These are phyloP conservation scores for Microthlaspi erraticum DNA, from an alignment of 345 rosid species.

Conservation along the genomic window DNA sequence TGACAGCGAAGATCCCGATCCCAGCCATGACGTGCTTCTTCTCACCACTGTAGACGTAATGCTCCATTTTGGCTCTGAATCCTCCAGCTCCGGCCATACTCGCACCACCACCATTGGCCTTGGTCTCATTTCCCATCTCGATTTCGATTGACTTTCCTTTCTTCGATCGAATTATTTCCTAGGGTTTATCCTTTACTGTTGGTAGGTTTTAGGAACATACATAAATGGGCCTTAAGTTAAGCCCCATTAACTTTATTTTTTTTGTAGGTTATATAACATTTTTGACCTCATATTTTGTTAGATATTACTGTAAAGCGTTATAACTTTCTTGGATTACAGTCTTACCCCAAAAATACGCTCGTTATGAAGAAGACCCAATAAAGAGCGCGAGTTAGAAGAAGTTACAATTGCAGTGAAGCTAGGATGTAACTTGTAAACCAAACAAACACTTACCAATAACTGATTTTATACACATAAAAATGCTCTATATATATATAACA, in stretches of 20 bases:
- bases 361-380: no score
- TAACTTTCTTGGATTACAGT: not conserved
- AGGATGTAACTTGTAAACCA: no score
- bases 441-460: no score
- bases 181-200: conserved; percentile 19
- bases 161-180: not conserved
- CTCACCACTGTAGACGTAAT: conserved; percentile 78
- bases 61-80: conserved; percentile 64
- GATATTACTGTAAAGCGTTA: not conserved
- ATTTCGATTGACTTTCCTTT: conserved; percentile 7
- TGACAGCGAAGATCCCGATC: conserved; percentile 56
- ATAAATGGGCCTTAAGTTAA: not conserved
- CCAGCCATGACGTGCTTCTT: conserved; percentile 86
- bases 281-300: not conserved
- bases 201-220: not conserved
- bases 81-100: conserved; percentile 46
- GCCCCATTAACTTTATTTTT: not conserved
- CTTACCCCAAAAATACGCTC: no score
- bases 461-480: conserved; percentile 31
- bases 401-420: no score
- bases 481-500: conserved; percentile 23
- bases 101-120: conserved; percentile 22
- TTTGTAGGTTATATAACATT: no score
- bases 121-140: conserved; percentile 39
- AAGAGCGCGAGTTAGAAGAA: no score